These are phyloP conservation scores for Aspergillus pseudoterreus DNA, from an alignment of 2,329 filamentous ascomycete genomes.

Conservation along the genomic window DNA sequence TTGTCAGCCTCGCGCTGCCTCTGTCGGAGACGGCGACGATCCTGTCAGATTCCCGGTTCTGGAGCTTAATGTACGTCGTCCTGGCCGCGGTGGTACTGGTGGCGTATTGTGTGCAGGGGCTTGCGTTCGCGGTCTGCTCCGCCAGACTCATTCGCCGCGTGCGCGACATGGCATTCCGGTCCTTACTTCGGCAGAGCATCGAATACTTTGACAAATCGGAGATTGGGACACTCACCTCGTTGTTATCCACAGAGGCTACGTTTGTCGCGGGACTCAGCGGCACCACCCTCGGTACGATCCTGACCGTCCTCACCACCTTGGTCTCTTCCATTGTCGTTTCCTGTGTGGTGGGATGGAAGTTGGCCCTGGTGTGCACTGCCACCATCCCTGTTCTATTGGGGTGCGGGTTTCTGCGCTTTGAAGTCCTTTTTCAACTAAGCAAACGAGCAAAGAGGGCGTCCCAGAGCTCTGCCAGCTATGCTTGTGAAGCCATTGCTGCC, in stretches of 20 bases:
- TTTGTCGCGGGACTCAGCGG: constrained; percentile 5
- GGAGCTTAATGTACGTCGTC: background rate
- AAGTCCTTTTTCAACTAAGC: background rate
- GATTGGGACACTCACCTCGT: background rate
- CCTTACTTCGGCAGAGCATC: background rate
- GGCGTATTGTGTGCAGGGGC: background rate
- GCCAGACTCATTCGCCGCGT: background rate
- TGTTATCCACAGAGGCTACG: background rate
- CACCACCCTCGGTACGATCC: constrained; percentile 1
- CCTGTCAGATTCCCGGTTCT: background rate
- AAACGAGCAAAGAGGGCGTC: background rate
- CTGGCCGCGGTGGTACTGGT: background rate
- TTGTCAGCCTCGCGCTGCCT: background rate
- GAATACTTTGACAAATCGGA: constrained; percentile 4
- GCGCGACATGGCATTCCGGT: background rate
- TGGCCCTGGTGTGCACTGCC: constrained; percentile 6
- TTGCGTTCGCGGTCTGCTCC: background rate
- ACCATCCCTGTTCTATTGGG: constrained; percentile 4
- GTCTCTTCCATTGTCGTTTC: constrained; percentile 1
- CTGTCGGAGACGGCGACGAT: background rate
- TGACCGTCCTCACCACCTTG: constrained; percentile 6
- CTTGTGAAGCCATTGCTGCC: constrained; percentile 35
- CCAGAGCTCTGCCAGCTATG: constrained; percentile 2
- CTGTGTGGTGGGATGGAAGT: constrained; percentile 8
- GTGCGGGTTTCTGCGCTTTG: constrained; percentile 4